Evolutionary conservation across 352 stramenopile species (phyloP), one percentile per base, ranked within the genome.

Genomic region (Phytophthora colocasiae): DNA sequence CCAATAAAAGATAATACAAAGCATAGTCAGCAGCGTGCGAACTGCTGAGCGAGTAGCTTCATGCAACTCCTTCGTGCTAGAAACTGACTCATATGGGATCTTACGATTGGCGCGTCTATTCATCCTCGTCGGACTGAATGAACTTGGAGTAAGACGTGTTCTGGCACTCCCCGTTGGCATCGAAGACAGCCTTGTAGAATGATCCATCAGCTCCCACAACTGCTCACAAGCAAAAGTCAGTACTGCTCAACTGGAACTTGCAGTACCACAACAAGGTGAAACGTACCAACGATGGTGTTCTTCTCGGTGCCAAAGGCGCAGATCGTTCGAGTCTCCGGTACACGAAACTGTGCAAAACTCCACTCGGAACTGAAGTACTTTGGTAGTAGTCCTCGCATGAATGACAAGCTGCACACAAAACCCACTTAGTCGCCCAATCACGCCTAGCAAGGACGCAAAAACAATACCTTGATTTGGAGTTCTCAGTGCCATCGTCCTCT

Each of bases 361-460:
- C 94, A 98, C 58, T 98, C 94, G 10, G 84, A 96, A 75, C 83
- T 95, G 63, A 98, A 98, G 66, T 98, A 98, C 72, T 96, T 97
- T 8, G 94, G 93, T 55, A 98, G 62, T 19, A 97, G 71, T 44
- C 92, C 91, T 19, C 88, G 85, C 80, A 98, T 93, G 47, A 98
- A 94, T 10, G 86, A 95, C 63, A 96, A 93, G 39, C 86, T 95
- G 60, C 4, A 41, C 4, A 44, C 0, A 38, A 48, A 49, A 45
- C 7, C 0, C 36, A 19, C 36, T 41, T 17, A 43, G 38, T 43
- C 38, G 14, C n/a, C 26, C 58, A 47, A n/a, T 36, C 38, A 29
- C 9, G 44, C 24, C 8, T 44, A 10, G 0, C 31, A 57, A 14
- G 1, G 8, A 36, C 31, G 56, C 19, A 34, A 19, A 7, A 56